These are phyloP conservation scores for Marasmius tenuissimus DNA, from an alignment of 1,284 basidiomycete species.

Conservation along the genomic window DNA sequence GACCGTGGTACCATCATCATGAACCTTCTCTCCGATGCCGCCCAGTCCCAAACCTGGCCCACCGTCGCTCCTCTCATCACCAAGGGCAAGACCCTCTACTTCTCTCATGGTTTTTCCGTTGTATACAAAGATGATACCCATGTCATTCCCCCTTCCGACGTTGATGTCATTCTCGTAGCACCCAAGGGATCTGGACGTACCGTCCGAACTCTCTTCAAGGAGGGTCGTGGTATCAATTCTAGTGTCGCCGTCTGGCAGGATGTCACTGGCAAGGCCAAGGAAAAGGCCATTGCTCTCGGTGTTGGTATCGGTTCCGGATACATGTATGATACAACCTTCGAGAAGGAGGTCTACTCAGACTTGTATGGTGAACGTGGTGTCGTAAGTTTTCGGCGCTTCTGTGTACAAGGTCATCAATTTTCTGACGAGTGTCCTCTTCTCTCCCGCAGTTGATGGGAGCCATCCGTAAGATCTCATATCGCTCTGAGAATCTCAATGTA, in stretches of 20 bases:
- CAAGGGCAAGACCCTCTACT: constrained; percentile 99
- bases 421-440: constrained; percentile 16
- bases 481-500: not conserved
- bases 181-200: constrained; percentile 99
- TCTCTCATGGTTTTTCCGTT: constrained; percentile 99
- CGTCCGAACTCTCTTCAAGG: constrained; percentile 99
- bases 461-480: constrained; percentile 71
- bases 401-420: constrained; percentile 3
- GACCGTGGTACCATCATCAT: constrained; percentile 97
- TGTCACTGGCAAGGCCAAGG: constrained; percentile 96
- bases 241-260: constrained; percentile 89
- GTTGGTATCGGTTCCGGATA: constrained; percentile 96
- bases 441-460: constrained; percentile 88
- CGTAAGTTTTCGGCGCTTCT: constrained; percentile 48
- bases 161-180: constrained; percentile 98
- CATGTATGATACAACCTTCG: constrained; percentile 97
- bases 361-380: constrained; percentile 99
- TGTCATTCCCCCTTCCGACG: constrained; percentile 88
- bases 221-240: constrained; percentile 97
- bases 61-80: constrained; percentile 89
- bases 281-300: constrained; percentile 95
- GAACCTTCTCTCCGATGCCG: constrained; percentile 99
- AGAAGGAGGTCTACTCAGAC: constrained; percentile 99
- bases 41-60: constrained; percentile 95
- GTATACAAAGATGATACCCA: constrained; percentile 98